Evolutionary conservation across 2,329 filamentous ascomycete genomes (phyloP), one percentile per base, ranked within the genome.

Genomic region (Penicillium nordicum): DNA sequence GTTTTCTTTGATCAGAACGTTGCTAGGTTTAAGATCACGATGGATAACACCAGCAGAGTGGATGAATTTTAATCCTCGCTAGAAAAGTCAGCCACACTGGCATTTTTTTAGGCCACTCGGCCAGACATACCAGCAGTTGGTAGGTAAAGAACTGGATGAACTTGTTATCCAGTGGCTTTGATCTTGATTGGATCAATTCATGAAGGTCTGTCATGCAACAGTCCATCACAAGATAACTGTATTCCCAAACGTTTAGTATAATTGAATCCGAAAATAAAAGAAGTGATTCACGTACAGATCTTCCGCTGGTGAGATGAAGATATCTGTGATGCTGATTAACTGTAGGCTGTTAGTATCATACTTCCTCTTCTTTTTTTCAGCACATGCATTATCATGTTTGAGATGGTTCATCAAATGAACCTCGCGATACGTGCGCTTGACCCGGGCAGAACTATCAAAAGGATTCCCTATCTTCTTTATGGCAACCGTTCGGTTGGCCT

Each of bases 1-100:
- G 78, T 97, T 97, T 79, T 97, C 94, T 78, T 97, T 97, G 76
- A 97, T 92, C 58, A 97, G 84, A 69, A 97, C 97, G 79, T 97
- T 97, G 81, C 91, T 96, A 49, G 93, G 93, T 79, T 97, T 97
- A 9, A 56, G 48, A 23, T 56, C 53, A n/a, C 53, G 53, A 29
- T 97, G 93, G 46, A 97, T 92, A 55, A 97, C 93, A 66, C 93
- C 93, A 46, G 94, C 93, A 1, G 93, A 97, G 79, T 97, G 93
- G 60, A 97, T 93, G 75, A 97, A 97, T 85, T 97, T 97, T 71
- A 97, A 79, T 50, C 93, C 93, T 69, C 93, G 90, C 92, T 97
- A 67, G 2, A 1, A 32, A 1, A 1, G 36, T 56, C 23, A 56
- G 36, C 2, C 11, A 27, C 7, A 10, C 4, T 29, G 9, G 2